phyloP scores from a whole-genome alignment of 2,329 filamentous ascomycete species.

The Neoarthrinium moseri region DNA sequence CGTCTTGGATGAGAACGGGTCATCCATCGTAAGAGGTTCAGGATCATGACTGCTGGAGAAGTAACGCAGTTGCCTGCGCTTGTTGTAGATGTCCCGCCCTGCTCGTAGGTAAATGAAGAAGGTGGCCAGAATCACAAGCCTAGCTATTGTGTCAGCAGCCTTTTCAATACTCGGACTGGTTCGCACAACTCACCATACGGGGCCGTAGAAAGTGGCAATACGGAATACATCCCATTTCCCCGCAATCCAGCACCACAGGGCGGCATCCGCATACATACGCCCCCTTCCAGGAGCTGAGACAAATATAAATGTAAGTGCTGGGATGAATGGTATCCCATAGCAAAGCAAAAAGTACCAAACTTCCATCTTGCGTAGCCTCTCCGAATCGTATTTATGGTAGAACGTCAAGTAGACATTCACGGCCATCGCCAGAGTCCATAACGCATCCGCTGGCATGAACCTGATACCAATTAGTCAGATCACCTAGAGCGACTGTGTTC shows the following conservation, averaged over 20 bases:
- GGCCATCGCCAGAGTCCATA: constrained; percentile 81
- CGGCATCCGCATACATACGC: constrained; percentile 71
- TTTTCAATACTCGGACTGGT: background rate
- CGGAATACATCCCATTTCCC: constrained; percentile 68
- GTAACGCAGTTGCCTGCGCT: constrained; percentile 59
- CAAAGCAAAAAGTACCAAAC: constrained; percentile 67
- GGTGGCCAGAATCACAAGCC: constrained; percentile 60
- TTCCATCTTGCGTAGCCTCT: constrained; percentile 65
- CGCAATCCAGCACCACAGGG: constrained; percentile 79
- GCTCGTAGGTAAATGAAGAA: constrained; percentile 65
- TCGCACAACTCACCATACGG: constrained; percentile 56
- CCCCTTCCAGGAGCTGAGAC: constrained; percentile 51
- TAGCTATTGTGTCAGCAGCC: constrained; percentile 25
- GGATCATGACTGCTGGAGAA: constrained; percentile 48
- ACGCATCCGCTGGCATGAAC: constrained; percentile 75
- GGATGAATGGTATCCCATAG: constrained; percentile 72
- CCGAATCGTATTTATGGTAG: constrained; percentile 68
- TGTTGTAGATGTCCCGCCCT: constrained; percentile 66
- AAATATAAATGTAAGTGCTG: constrained; percentile 67
- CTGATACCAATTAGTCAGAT: constrained; percentile 35
- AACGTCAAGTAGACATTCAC: constrained; percentile 82
- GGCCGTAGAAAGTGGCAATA: constrained; percentile 72
- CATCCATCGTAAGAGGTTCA: constrained; percentile 38
- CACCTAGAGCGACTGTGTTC: background rate
- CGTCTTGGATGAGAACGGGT: constrained; percentile 52